Percentiles rank a stretch among this genome's conserved stretches.
Conservation (phyloP, 179 eudicot genomes). For the Drosera spatulata region DNA sequence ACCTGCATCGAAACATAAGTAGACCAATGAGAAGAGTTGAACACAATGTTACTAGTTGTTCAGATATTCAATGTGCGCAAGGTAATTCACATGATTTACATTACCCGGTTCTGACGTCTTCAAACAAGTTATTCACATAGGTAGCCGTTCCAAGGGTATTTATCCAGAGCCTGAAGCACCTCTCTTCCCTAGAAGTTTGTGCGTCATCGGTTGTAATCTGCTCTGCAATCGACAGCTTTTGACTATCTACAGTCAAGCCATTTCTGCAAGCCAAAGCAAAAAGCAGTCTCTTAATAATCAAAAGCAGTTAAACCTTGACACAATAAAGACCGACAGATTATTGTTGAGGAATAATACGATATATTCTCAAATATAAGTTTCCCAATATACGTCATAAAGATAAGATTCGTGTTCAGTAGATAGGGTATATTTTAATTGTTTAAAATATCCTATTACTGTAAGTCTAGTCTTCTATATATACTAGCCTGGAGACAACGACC, state of each 20-base stretch:
- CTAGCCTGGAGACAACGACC: no score
- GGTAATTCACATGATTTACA: background rate
- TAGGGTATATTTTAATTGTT: no score
- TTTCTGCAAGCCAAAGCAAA: slow-evolving; percentile 23
- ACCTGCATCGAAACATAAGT: slow-evolving; percentile 16
- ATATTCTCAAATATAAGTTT: no score
- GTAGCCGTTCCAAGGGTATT: slow-evolving; percentile 41
- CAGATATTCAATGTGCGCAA: no score
- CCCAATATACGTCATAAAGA: no score
- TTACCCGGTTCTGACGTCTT: slow-evolving; percentile 53
- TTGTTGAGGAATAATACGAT: no score
- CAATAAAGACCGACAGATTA: no score
- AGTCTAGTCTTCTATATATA: no score
- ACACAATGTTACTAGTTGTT: background rate
- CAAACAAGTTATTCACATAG: slow-evolving; percentile 46
- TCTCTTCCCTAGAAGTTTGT: slow-evolving; percentile 46
- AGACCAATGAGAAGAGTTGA: background rate
- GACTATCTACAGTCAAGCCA: slow-evolving; percentile 26
- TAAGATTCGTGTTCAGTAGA: no score
- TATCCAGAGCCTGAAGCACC: slow-evolving; percentile 50
- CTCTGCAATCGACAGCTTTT: slow-evolving; percentile 32
- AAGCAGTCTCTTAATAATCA: background rate
- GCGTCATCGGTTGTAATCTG: slow-evolving; percentile 39
- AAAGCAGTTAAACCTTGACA: no score
- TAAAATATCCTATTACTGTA: no score